Percentiles rank a stretch among this genome's conserved stretches.
Conservation (phyloP, 305 asterid species). For the Striga hermonthica region DNA sequence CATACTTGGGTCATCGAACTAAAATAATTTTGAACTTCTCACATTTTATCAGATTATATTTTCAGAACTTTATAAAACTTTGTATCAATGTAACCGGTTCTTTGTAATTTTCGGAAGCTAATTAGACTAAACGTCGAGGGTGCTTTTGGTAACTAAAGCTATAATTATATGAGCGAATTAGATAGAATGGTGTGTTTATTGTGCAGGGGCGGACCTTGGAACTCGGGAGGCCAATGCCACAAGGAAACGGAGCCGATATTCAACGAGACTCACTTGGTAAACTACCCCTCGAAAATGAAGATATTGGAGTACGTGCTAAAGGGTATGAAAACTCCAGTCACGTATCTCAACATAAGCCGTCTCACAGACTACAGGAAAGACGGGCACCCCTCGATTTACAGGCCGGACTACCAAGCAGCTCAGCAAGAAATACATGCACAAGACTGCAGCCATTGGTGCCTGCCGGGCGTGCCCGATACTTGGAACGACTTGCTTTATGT, state of each 20-base stretch:
- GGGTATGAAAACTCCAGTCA: constrained; percentile 58
- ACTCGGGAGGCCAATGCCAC: constrained; percentile 85
- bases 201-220: constrained; percentile 94
- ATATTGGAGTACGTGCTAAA: constrained; percentile 58
- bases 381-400: constrained; percentile 80
- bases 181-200: constrained; percentile 18
- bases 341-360: constrained; percentile 67
- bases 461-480: constrained; percentile 93
- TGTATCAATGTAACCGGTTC: no score
- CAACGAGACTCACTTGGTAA: constrained; percentile 48
- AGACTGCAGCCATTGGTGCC: constrained; percentile 97
- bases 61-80: no score
- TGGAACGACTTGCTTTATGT: constrained; percentile 87
- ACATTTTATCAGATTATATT: no score
- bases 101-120: no score
- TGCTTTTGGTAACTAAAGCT: not conserved
- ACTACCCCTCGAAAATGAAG: constrained; percentile 83
- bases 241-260: constrained; percentile 72
- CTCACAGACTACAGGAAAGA: constrained; percentile 81
- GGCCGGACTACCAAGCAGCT: constrained; percentile 50
- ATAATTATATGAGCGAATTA: no score
- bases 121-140: no score
- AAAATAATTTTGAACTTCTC: no score
- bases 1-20: no score
- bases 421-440: constrained; percentile 54